Conservation (phyloP, 169 alveolate genomes). For the Plasmodium knowlesi region DNA sequence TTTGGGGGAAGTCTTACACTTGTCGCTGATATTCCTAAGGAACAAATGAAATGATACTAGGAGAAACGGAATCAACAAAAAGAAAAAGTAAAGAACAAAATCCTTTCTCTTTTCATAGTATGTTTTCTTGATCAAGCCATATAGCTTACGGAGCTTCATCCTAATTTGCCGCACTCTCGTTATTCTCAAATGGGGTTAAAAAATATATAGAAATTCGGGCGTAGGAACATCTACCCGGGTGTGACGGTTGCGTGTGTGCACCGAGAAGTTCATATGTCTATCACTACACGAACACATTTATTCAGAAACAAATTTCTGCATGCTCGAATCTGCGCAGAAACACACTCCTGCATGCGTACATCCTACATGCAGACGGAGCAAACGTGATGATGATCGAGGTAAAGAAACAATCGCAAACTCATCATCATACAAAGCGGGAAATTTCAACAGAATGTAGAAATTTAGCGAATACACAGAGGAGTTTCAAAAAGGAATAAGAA, state of each 20-base stretch:
- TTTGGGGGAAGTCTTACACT: slow-evolving; percentile 37
- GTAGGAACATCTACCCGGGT: neutral
- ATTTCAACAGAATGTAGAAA: neutral
- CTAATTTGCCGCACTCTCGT: neutral
- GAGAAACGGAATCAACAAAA: slow-evolving; percentile 58
- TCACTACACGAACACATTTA: neutral
- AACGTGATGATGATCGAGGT: neutral
- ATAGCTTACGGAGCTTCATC: slow-evolving; percentile 65
- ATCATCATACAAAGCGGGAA: neutral
- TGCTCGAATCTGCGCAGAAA: neutral
- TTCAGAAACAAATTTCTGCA: too few relatives aligned
- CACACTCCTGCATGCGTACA: neutral
- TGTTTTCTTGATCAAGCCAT: slow-evolving; percentile 42
- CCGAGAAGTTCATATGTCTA: neutral
- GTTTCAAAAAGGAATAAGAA: neutral
- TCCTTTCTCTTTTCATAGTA: slow-evolving; percentile 70
- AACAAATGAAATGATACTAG: slow-evolving; percentile 52
- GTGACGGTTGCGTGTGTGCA: neutral
- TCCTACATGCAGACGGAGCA: neutral
- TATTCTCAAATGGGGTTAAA: slow-evolving; percentile 5
- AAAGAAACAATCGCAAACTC: neutral
- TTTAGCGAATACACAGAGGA: neutral
- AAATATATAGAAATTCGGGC: neutral
- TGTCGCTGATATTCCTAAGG: slow-evolving; percentile 56
- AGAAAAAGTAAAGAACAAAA: slow-evolving; percentile 52